Evolutionary conservation across 2,329 filamentous ascomycete genomes (phyloP), one percentile per base, ranked within the genome.

Genomic region (Apiospora rasikravindrae): DNA sequence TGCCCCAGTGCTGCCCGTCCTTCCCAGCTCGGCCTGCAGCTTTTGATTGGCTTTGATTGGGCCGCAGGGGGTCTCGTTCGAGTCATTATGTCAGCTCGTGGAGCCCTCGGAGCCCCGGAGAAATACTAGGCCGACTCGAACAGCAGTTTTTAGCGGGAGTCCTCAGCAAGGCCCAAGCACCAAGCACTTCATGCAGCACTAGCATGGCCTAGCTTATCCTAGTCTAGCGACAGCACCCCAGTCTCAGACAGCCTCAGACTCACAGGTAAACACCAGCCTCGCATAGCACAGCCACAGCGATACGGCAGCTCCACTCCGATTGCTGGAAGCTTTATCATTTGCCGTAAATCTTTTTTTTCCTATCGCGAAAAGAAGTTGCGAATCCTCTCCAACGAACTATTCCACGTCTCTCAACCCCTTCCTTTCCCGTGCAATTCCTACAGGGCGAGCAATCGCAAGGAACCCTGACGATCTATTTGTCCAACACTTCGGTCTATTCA

Each of bases 401-500:
- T 10, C 11, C 11, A 64, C 7, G 16, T 14, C 57, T 40, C 22
- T 40, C 33, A 37, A 37, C 10, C 57, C 57, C 40, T 29, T 68
- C 40, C n/a, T 19, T 33, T 40, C 40, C 44, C 44, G 66, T 47
- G 66, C 44, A 69, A 69, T 69, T 69, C 57, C 53, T 70, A 82
- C 83, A 88, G 87, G 87, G 87, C 87, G 87, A 89, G 86, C 87
- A 84, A 88, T 86, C 86, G 87, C 87, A 89, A 88, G 86, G 87
- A 89, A 88, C 87, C 87, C 87, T 88, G 87, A 75, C 72, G 67
- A 40, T 64, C 10, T 40, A 64, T n/a, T n/a, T n/a, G 57, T 64
- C 57, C 57, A 64, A 19, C 57, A 33, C 57, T 40, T 64, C 57
- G 10, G 33, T 64, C 49, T 51, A 44, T 70, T 44, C 33, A 33